Base-by-base conservation (phyloP, 2,329 filamentous ascomycete species). In the Tolypocladium tropicale region DNA sequence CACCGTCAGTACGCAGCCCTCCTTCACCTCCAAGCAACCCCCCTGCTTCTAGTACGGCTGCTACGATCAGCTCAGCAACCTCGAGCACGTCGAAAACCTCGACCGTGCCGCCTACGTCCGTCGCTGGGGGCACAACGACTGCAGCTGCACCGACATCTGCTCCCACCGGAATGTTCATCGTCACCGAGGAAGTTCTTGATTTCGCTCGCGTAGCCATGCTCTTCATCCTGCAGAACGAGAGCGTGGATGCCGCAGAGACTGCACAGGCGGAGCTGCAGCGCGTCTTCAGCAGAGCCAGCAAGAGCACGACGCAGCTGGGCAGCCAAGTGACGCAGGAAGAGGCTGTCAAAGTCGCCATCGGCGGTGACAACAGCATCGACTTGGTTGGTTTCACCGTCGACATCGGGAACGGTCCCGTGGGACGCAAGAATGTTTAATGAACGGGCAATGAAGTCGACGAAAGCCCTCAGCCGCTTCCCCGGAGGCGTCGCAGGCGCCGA, bases 171-270 rank as follows among this genome's bases (percentile, higher is more conserved):
- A 25, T 23, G 2, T 85, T 85, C 53, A 66, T 65, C 0, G 71
- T 82, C 14, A 81, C 80, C 1, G 75, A 84, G 56, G 74, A 81
- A 53, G 76, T 78, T 0, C 70, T 85, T 1, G 84, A 88, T 63
- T 88, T 88, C 70, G 79, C 82, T 0, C 77, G 84, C 4, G 76
- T 85, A 2, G 78, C 77, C 0, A 79, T 88, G 3, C 73, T 88
- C 18, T 86, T 76, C 60, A 73, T 88, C 30, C 70, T 87, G 2
- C 82, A 87, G 63, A 70, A 83, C 61, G 70, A 80, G 56, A 72
- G 68, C 6, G 62, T 84, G 1, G 67, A 72, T 34, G 71, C 73
- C 41, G 84, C 83, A 0, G 75, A 79, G 51, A 68, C 68, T 6
- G 82, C 82, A 0, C 84, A 86, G 64, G 70, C 68, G 9, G 64